Conservation (phyloP, 441 rosid species). For the Populus tomentosa region DNA sequence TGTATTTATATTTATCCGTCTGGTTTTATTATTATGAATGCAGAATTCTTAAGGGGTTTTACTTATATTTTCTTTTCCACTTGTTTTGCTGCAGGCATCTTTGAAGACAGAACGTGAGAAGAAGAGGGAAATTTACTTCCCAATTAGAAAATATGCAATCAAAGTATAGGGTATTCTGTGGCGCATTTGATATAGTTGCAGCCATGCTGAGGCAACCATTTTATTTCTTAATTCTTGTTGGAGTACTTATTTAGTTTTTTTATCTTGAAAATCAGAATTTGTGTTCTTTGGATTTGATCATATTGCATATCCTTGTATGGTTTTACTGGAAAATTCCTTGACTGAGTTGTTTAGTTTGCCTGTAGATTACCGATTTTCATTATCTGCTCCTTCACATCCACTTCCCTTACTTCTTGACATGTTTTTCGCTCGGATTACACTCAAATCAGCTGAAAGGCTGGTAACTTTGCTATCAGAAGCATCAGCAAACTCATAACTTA, state of each 20-base stretch:
- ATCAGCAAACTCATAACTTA: no score
- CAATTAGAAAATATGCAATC: constrained; percentile 25
- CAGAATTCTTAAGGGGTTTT: background rate
- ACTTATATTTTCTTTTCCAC: background rate
- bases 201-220: background rate
- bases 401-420: background rate
- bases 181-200: background rate
- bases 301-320: background rate
- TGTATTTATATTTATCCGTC: no score
- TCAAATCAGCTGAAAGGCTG: no score
- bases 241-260: background rate
- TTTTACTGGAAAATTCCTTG: background rate
- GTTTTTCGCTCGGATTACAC: no score
- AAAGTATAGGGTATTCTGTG: constrained; percentile 12
- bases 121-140: constrained; percentile 28
- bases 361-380: no score
- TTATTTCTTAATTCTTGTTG: background rate
- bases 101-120: constrained; percentile 29
- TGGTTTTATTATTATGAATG: background rate
- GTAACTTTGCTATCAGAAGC: no score
- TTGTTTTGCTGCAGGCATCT: constrained; percentile 14
- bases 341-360: background rate
- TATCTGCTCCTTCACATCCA: background rate
- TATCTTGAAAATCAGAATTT: background rate
- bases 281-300: background rate